Percentiles rank a stretch among this genome's conserved stretches.
These are phyloP conservation scores for Suillus bovinus DNA, from an alignment of 768 basidiomycete genomes.

Conservation along the genomic window DNA sequence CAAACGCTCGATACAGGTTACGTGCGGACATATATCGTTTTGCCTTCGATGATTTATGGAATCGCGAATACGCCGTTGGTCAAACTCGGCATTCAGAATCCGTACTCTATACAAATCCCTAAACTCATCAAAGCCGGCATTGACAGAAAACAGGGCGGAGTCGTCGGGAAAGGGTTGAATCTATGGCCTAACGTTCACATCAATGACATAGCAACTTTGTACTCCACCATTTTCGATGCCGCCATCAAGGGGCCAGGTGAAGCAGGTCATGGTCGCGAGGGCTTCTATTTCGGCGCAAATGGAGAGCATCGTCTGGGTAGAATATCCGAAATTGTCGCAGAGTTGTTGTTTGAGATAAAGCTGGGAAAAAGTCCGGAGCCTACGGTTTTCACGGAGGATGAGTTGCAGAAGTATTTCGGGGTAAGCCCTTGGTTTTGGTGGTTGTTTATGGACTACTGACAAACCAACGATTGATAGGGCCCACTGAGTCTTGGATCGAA, in stretches of 20 bases:
- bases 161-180: constrained; percentile 59
- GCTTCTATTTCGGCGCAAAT: constrained; percentile 54
- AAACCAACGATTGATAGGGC: constrained; percentile 13
- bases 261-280: constrained; percentile 47
- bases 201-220: constrained; percentile 47
- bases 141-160: constrained; percentile 48
- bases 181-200: constrained; percentile 63
- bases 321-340: constrained; percentile 40
- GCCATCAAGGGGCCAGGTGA: constrained; percentile 16
- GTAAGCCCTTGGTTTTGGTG: constrained; percentile 12
- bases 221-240: constrained; percentile 43
- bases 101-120: constrained; percentile 55
- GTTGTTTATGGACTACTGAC: neutral
- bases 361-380: constrained; percentile 40
- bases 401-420: constrained; percentile 17
- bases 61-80: constrained; percentile 48
- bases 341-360: constrained; percentile 33
- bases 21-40: constrained; percentile 49
- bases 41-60: constrained; percentile 61
- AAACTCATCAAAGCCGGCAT: constrained; percentile 44
- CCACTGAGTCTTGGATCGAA: constrained; percentile 19
- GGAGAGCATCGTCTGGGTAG: constrained; percentile 49
- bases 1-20: constrained; percentile 45
- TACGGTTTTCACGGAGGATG: constrained; percentile 40
- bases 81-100: constrained; percentile 52